These are phyloP conservation scores for Microdochium nivale DNA, from an alignment of 2,329 filamentous ascomycete species.

Conservation along the genomic window DNA sequence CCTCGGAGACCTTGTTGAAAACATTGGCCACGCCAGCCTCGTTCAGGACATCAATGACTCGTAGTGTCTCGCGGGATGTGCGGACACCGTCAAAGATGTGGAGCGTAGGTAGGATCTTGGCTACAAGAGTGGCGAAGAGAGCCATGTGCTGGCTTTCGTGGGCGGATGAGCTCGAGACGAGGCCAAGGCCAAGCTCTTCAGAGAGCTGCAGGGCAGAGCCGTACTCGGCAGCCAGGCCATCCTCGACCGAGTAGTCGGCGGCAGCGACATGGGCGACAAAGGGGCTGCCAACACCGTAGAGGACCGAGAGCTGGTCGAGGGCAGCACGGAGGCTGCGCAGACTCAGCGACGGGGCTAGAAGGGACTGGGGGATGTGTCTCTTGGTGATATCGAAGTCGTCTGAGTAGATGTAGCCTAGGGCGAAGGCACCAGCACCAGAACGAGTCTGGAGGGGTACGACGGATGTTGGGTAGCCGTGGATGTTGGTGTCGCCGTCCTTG, in stretches of 20 bases:
- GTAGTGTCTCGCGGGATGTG: constrained; percentile 72
- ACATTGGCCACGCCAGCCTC: constrained; percentile 59
- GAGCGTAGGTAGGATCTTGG: constrained; percentile 70
- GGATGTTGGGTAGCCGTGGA: constrained; percentile 69
- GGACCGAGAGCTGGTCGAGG: constrained; percentile 82
- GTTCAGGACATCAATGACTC: constrained; percentile 74
- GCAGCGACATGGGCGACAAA: constrained; percentile 90
- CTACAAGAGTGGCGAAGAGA: constrained; percentile 74
- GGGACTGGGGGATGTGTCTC: constrained; percentile 82
- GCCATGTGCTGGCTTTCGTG: constrained; percentile 96
- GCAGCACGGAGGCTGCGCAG: constrained; percentile 72
- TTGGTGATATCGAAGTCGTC: constrained; percentile 91
- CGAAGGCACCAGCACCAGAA: constrained; percentile 80
- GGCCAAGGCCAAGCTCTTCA: constrained; percentile 81
- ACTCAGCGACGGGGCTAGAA: constrained; percentile 78
- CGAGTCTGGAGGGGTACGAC: constrained; percentile 80
- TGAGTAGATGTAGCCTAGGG: constrained; percentile 95
- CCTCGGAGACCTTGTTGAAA: constrained; percentile 58
- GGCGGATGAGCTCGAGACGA: constrained; percentile 77
- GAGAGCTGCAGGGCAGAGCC: constrained; percentile 68
- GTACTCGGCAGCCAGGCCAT: constrained; percentile 82
- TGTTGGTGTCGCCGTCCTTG: constrained; percentile 61
- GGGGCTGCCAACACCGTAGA: constrained; percentile 87
- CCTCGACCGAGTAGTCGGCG: constrained; percentile 65
- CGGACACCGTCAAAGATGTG: constrained; percentile 85